These are phyloP conservation scores for Retiboletus flavoniger DNA, from an alignment of 1,284 basidiomycete species.

Conservation along the genomic window DNA sequence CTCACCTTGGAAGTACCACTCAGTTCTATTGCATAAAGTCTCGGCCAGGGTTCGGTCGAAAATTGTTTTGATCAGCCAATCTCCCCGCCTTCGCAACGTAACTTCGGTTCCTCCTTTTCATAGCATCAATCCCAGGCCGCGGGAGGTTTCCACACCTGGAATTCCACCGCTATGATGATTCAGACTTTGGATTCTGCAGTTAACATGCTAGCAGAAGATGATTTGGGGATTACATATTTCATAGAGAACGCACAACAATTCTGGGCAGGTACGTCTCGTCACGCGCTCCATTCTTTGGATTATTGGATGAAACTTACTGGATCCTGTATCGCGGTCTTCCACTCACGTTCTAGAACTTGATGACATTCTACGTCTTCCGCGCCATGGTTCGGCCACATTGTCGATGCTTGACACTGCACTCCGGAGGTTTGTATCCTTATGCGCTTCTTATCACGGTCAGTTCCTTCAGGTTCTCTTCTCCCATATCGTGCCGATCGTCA, in stretches of 20 bases:
- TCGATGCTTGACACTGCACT: slow-evolving; percentile 76
- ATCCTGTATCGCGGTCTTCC: neutral
- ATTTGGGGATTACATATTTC: slow-evolving; percentile 72
- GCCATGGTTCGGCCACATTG: slow-evolving; percentile 59
- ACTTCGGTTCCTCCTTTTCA: slow-evolving; percentile 5
- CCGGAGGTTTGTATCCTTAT: slow-evolving; percentile 73
- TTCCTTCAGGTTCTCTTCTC: slow-evolving; percentile 17
- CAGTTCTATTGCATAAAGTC: neutral
- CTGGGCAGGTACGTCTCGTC: slow-evolving; percentile 68
- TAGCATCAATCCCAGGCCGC: slow-evolving; percentile 1
- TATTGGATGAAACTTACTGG: slow-evolving; percentile 8
- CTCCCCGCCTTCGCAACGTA: neutral
- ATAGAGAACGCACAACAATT: slow-evolving; percentile 81
- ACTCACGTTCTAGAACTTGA: slow-evolving; percentile 65
- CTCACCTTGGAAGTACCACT: neutral
- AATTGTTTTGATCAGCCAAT: neutral
- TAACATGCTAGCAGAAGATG: slow-evolving; percentile 30
- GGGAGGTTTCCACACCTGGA: slow-evolving; percentile 1
- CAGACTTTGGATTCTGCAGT: slow-evolving; percentile 18
- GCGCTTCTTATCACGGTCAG: slow-evolving; percentile 83
- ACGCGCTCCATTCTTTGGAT: slow-evolving; percentile 8
- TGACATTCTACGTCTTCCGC: slow-evolving; percentile 70
- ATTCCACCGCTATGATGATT: slow-evolving; percentile 9
- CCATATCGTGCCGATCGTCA: slow-evolving; percentile 11
- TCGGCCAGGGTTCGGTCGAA: neutral